phyloP scores from a whole-genome alignment of 257 asterid genomes.

The Nicotiana otophora region DNA sequence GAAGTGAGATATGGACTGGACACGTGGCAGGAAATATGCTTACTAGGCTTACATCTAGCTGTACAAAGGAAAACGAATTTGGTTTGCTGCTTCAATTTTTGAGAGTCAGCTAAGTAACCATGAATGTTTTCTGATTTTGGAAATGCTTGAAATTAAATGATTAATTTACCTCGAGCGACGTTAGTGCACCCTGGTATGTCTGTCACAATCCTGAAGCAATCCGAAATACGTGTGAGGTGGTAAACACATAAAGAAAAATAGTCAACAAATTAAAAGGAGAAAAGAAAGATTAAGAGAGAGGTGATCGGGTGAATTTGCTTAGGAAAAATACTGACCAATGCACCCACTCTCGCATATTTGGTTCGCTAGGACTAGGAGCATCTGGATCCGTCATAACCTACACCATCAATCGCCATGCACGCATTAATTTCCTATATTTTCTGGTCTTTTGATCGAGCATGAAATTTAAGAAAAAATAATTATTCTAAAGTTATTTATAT shows the following conservation, averaged over 20 bases:
- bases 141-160: too few species aligned
- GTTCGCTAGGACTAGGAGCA: constrained; percentile 85
- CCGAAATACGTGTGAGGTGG: not conserved
- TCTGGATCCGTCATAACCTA: constrained; percentile 80
- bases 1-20: not conserved
- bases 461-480: too few species aligned
- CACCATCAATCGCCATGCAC: not conserved
- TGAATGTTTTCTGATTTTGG: too few species aligned
- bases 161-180: constrained; percentile 38
- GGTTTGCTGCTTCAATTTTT: too few species aligned
- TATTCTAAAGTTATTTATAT: too few species aligned
- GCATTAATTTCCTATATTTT: not conserved
- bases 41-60: not conserved
- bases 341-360: constrained; percentile 55
- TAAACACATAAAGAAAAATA: not conserved
- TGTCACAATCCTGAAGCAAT: constrained; percentile 53
- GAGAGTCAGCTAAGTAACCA: too few species aligned
- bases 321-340: constrained; percentile 40
- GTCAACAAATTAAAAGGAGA: too few species aligned
- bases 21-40: not conserved
- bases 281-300: not conserved
- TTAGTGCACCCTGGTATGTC: constrained; percentile 62
- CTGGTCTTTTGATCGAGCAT: too few species aligned
- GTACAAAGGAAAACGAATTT: not conserved
- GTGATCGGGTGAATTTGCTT: not conserved